Base-by-base conservation (phyloP, 139 green algal species). In the Closterium sp. region DNA sequence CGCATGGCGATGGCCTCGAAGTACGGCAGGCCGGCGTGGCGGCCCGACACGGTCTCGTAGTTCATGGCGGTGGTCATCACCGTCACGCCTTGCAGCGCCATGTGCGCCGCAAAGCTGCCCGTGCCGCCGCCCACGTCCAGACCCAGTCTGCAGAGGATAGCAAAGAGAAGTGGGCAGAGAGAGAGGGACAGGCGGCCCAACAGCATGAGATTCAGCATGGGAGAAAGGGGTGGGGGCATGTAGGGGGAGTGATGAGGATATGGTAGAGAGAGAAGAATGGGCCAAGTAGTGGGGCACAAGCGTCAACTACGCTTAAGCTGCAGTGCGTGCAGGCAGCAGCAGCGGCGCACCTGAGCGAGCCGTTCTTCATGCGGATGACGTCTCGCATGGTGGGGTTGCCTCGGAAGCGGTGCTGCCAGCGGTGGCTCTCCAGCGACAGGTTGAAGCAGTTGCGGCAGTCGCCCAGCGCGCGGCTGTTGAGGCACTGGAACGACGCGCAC, bases 71-170 rank as follows among this genome's bases (percentile, higher is more conserved):
- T 88, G 28, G 89, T 91, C 33, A 91, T 88, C 28, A 91, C 30
- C 34, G 89, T 88, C 21, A 91, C 89, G 6, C 55, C 55, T 28
- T 88, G 30, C 55, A 6, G 3, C 7, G 43, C 43, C 89, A 91
- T 91, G 34, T 87, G 89, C 84, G 89, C 66, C 9, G 89, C 89
- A 87, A 91, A 91, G 89, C n/a, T 84, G n/a, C 89, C 89, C 34
- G 35, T 88, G 4, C 89, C 34, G 32, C 89, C 89, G 10, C 89
- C 89, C 30, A 87, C 84, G 7, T 91, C 89, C 9, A 91, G 89
- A 1, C 89, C 89, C 2, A 91, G 28, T 16, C 89, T 66, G 38
- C 38, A 9, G 3, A 8, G 19, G 3, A 10, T 66, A 55, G 4
- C 36, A 55, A 55, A 6, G n/a, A n/a, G n/a, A n/a, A n/a, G n/a